These are phyloP conservation scores for Leccinellum albellum DNA, from an alignment of 768 basidiomycete genomes.

Conservation along the genomic window DNA sequence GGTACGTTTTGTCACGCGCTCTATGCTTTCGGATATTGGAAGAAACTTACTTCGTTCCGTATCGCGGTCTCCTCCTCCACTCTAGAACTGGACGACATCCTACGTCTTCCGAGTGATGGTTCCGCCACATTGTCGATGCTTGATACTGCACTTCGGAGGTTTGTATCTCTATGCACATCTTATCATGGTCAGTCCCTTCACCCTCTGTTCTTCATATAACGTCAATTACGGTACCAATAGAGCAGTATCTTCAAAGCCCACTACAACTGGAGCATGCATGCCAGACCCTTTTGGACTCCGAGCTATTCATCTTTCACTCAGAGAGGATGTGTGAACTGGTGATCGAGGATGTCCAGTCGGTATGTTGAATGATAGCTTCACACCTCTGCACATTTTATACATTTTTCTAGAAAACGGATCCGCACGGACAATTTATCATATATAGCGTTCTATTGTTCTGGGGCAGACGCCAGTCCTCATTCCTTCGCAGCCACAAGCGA, in stretches of 20 bases:
- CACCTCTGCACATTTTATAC: slow-evolving; percentile 4
- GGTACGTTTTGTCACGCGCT: slow-evolving; percentile 45
- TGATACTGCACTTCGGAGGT: slow-evolving; percentile 75
- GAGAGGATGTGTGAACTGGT: slow-evolving; percentile 87
- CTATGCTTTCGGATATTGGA: slow-evolving; percentile 2
- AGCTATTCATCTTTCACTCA: slow-evolving; percentile 87
- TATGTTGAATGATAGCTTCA: slow-evolving; percentile 34
- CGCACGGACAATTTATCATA: slow-evolving; percentile 75
- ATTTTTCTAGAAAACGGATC: slow-evolving; percentile 67
- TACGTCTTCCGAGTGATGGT: slow-evolving; percentile 58
- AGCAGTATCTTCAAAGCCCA: slow-evolving; percentile 81
- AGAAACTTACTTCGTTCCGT: slow-evolving; percentile 2
- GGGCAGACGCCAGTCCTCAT: slow-evolving; percentile 63
- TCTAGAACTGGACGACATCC: slow-evolving; percentile 83
- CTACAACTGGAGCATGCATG: slow-evolving; percentile 84
- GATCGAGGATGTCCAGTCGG: slow-evolving; percentile 62
- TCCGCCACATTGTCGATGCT: slow-evolving; percentile 65
- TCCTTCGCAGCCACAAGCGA: slow-evolving; percentile 76
- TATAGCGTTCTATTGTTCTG: slow-evolving; percentile 74
- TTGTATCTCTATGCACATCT: slow-evolving; percentile 71
- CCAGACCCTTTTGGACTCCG: slow-evolving; percentile 70
- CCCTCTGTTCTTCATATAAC: background rate
- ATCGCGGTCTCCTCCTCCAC: background rate
- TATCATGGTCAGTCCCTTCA: slow-evolving; percentile 69
- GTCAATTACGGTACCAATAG: slow-evolving; percentile 35